A percentile compares a stretch with the other conserved stretches of the same genome.
Evolutionary conservation across 176 grass and related monocot genomes (phyloP).

Genomic region (Hordeum vulgare): DNA sequence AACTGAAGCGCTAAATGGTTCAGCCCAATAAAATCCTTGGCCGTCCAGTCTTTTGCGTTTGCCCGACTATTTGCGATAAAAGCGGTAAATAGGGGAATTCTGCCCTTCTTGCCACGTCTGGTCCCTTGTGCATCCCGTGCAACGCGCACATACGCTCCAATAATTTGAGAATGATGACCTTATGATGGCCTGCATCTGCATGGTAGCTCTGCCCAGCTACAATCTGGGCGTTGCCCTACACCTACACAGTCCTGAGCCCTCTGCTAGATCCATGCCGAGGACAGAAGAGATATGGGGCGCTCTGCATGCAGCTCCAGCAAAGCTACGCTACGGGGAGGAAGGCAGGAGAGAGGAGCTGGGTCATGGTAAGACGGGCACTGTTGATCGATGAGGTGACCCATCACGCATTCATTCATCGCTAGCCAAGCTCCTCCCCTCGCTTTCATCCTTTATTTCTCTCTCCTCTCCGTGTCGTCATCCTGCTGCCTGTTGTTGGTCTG

Average conservation of each 20-base stretch:
- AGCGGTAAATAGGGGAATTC: too few species aligned
- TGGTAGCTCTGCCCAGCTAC: slow-evolving; percentile 1
- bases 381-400: slow-evolving; percentile 17
- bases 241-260: not conserved
- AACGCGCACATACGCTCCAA: not conserved
- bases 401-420: not conserved
- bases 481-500: not conserved
- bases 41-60: too few species aligned
- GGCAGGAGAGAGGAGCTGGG: not conserved
- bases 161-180: slow-evolving; percentile 26
- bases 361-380: not conserved
- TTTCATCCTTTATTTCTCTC: not conserved
- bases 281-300: too few species aligned
- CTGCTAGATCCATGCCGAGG: too few species aligned
- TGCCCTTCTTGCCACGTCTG: not conserved
- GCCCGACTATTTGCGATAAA: too few species aligned
- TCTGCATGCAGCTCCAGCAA: not conserved
- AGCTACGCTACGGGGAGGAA: not conserved
- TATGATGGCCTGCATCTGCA: not conserved
- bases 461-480: not conserved
- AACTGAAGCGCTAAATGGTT: too few species aligned
- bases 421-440: not conserved
- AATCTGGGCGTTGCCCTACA: not conserved
- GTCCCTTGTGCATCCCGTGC: not conserved
- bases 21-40: too few species aligned